phyloP scores from a whole-genome alignment of 164 flowering plant species.

The Sextonia rubra region DNA sequence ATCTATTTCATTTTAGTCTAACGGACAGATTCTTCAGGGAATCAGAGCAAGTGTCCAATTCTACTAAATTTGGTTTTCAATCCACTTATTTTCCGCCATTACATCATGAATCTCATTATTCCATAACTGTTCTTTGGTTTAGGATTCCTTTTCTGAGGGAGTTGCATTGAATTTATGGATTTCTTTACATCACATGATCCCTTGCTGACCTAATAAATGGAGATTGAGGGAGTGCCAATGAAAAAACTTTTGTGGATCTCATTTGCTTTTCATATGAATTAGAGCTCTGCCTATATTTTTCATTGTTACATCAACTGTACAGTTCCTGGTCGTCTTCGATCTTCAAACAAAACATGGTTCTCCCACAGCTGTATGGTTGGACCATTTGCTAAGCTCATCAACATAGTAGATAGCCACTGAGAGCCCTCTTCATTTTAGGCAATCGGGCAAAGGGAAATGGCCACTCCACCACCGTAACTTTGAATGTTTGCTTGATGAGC shows the following conservation, averaged over 20 bases:
- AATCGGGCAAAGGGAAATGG: constrained; percentile 2
- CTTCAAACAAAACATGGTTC: not conserved
- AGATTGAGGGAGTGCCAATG: not conserved
- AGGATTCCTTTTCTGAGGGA: not conserved
- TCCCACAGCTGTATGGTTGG: not conserved
- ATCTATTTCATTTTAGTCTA: too few species aligned
- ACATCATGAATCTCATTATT: too few species aligned
- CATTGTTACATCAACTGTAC: not conserved
- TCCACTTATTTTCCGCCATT: too few species aligned
- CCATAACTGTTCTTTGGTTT: too few species aligned
- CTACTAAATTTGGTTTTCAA: too few species aligned
- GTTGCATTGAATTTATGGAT: not conserved
- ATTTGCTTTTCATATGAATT: not conserved
- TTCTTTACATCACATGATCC: not conserved
- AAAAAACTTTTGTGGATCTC: not conserved
- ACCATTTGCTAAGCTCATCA: not conserved
- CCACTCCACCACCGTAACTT: not conserved
- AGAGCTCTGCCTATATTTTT: too few species aligned
- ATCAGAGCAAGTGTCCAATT: too few species aligned
- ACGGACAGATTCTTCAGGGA: too few species aligned
- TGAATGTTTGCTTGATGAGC: constrained; percentile 1
- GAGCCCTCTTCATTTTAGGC: not conserved
- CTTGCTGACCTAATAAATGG: not conserved
- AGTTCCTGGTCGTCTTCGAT: not conserved
- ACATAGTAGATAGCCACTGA: not conserved